Evolutionary conservation across 345 rosid species (phyloP), one percentile per base, ranked within the genome.

Genomic region (Brassica juncea): DNA sequence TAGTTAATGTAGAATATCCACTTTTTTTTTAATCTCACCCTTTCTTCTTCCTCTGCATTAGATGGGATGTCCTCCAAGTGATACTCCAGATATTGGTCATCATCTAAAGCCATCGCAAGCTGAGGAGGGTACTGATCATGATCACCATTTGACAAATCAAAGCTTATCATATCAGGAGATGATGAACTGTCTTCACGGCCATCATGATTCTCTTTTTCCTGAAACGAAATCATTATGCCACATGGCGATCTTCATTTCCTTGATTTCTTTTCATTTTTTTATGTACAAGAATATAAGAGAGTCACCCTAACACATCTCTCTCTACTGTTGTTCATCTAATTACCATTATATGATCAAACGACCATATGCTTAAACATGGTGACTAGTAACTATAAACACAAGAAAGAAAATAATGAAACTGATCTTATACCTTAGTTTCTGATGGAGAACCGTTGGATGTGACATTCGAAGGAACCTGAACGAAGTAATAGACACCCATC

Each of bases 1-100:
- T 7, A 72, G 19, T 19, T 27, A 25, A 37, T 37, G 5, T 35
- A 65, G 71, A 73, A 47, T 11, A 16, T 31, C 35, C 21, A 21
- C n/a, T 16, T 6, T 16, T 37, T 30, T 63, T 70, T 55, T 1
- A 0, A 7, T 74, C 85, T 82, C 64, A 90, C 98, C 86, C 85
- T 85, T 80, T 92, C 98, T 86, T 94, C 97, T 85, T 90, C 97
- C 88, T 90, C 92, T 30, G 77, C 86, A 62, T 84, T 87, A 72
- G 88, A 77, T 4, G 97, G 98, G 77, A 88, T 85, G 82, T 89
- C 93, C 68, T 92, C 94, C 49, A 94, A 83, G 75, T 88, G 86
- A 81, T 89, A 90, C 83, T 92, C 98, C 69, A 88, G 84, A 70
- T 82, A 92, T 42, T 86, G 91, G 76, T 90, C 93, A 71, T 87